Evolutionary conservation across 345 rosid species (phyloP).

Genomic region (Rhizophora mangle): DNA sequence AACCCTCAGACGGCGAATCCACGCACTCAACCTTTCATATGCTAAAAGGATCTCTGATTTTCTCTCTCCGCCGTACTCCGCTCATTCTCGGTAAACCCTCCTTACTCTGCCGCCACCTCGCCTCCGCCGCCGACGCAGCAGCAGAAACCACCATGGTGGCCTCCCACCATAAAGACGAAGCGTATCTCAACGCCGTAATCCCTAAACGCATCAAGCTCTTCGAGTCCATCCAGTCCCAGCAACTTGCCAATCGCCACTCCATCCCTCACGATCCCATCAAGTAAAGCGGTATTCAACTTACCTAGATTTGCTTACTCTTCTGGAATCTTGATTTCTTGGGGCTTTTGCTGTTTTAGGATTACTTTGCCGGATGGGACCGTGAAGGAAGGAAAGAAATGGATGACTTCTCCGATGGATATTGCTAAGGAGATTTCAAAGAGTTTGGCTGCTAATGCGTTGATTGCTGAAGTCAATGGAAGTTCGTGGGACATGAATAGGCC

Average conservation of each 20-base stretch:
- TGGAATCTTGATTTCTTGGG: not conserved
- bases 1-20: constrained; percentile 7
- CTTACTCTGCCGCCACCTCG: constrained; percentile 15
- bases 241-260: constrained; percentile 49
- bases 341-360: constrained; percentile 38
- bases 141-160: constrained; percentile 45
- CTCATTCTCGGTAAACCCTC: constrained; percentile 8
- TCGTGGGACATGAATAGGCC: constrained; percentile 96
- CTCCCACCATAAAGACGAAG: constrained; percentile 50
- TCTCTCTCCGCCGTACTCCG: constrained; percentile 6
- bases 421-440: constrained; percentile 67
- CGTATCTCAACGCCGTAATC: constrained; percentile 52
- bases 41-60: constrained; percentile 14
- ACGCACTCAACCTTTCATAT: not conserved
- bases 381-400: constrained; percentile 90
- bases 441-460: constrained; percentile 63
- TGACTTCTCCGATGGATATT: constrained; percentile 67
- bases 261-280: constrained; percentile 70
- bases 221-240: constrained; percentile 61
- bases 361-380: constrained; percentile 64
- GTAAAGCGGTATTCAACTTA: constrained; percentile 5
- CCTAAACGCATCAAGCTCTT: constrained; percentile 68
- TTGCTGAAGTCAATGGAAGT: constrained; percentile 67
- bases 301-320: not conserved
- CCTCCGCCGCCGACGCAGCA: constrained; percentile 16